A percentile compares a stretch with the other conserved stretches of the same genome.
phyloP scores from a whole-genome alignment of 768 basidiomycete species.

The Crassisporium funariophilum region DNA sequence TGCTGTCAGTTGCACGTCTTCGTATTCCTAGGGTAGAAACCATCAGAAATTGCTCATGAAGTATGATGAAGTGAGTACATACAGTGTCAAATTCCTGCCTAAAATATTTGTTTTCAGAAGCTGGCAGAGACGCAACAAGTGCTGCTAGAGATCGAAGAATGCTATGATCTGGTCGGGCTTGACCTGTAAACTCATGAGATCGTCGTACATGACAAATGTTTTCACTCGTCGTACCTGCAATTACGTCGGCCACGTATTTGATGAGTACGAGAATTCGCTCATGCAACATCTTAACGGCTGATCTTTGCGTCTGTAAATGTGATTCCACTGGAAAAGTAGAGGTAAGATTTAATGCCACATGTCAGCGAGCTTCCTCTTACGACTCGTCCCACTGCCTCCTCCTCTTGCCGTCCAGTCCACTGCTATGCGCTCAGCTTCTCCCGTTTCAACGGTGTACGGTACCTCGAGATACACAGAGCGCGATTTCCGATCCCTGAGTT shows the following conservation, averaged over 20 bases:
- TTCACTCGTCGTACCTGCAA: conserved; percentile 58
- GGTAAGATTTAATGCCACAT: conserved; percentile 1
- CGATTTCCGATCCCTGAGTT: conserved; percentile 77
- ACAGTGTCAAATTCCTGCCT: conserved; percentile 89
- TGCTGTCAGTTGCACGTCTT: conserved; percentile 91
- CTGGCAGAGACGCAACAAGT: conserved; percentile 84
- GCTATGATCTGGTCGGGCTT: conserved; percentile 75
- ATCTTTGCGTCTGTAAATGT: conserved; percentile 87
- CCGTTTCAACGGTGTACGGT: conserved; percentile 89
- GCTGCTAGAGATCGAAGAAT: conserved; percentile 85
- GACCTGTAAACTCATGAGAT: conserved; percentile 44
- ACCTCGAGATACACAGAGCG: conserved; percentile 84
- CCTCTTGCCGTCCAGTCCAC: conserved; percentile 94
- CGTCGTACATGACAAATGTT: conserved; percentile 3
- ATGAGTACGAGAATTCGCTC: conserved; percentile 86
- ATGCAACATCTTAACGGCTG: conserved; percentile 95
- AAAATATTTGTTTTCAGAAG: conserved; percentile 81
- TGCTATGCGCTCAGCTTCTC: conserved; percentile 97
- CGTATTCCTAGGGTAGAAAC: conserved; percentile 74
- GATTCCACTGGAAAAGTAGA: conserved; percentile 68
- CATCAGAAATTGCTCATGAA: not conserved
- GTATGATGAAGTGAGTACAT: conserved; percentile 21
- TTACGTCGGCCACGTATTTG: conserved; percentile 80
- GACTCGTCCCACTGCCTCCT: conserved; percentile 77
- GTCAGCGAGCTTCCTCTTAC: conserved; percentile 46